Evolutionary conservation across 2,329 filamentous ascomycete species (phyloP).

Genomic region (Epichloe bromicola): DNA sequence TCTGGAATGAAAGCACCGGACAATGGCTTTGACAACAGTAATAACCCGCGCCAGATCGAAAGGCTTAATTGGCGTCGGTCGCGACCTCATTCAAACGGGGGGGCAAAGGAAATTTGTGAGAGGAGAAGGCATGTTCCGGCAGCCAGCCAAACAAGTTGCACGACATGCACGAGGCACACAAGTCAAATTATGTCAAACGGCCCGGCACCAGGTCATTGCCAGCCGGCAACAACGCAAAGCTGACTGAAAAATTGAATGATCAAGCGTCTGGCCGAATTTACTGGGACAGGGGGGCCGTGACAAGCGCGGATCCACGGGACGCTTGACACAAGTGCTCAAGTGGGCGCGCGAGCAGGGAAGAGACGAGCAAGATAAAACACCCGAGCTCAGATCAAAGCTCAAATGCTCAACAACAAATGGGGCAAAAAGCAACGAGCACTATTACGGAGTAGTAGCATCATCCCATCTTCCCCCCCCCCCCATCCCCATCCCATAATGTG

Average conservation of each 20-base stretch:
- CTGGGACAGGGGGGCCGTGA: background rate
- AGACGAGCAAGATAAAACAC: background rate
- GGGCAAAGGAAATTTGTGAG: background rate
- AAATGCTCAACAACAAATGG: background rate
- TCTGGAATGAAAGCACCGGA: conserved; percentile 1
- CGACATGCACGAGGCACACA: background rate
- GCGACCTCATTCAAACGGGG: background rate
- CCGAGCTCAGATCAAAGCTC: background rate
- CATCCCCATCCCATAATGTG: background rate
- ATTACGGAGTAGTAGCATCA: too few species aligned
- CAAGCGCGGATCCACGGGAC: background rate
- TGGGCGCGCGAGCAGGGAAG: background rate
- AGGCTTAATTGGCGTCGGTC: background rate
- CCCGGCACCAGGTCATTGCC: too few species aligned
- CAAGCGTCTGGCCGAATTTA: background rate
- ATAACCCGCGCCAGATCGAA: background rate
- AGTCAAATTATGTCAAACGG: too few species aligned
- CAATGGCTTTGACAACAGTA: background rate
- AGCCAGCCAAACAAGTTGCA: background rate
- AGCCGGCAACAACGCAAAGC: background rate
- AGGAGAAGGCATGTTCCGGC: background rate
- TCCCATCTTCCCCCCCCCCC: background rate
- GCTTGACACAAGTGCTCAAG: background rate
- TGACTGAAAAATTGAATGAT: background rate
- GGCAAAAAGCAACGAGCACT: too few species aligned